Base-by-base conservation (phyloP, 2,329 filamentous ascomycete genomes). In the Alternaria viburni region DNA sequence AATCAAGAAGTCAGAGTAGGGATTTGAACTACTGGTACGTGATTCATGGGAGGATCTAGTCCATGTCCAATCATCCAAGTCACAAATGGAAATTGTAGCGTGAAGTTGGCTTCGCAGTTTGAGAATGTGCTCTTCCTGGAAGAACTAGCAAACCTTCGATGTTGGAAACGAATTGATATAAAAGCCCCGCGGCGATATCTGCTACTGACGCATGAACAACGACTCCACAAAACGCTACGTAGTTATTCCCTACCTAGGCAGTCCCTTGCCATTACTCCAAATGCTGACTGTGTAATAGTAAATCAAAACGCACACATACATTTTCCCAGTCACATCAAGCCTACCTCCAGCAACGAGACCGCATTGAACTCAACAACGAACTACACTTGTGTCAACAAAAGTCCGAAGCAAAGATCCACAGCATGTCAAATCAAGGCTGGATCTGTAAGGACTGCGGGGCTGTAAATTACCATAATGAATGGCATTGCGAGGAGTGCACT, bases 391-490 rank as follows among this genome's bases (percentile, higher is more conserved):
- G 32, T 41, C 15, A 10, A 41, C 32, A n/a, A 41, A 17, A 41
- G 0, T n/a, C 11, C 11, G 19, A 45, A 45, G 19, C 43, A 2
- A 45, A 1, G 2, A 13, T 45, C 7, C 12, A 13, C 19, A 51
- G 7, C 19, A 36, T 28, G 28, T n/a, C 9, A 32, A 51, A 58
- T 19, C 46, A 28, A 30, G 56, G 56, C 4, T 58, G 46, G 47
- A 58, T 28, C 30, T 58, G 56, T 36, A 58, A 26, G 23, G 19
- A 58, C 28, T 50, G 56, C 17, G 56, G 46, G 5, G 21, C 15
- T 17, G 26, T 28, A 13, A 51, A 58, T 17, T 52, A 51, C 15
- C 56, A 58, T n/a, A 47, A 58, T 28, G 56, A 47, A 12, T 58
- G 46, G 46, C 28, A 52, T 9, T 58, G 56, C 23, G 56, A 58